Evolutionary conservation across 352 stramenopile species (phyloP).

Genomic region (Globisporangium canariense): DNA sequence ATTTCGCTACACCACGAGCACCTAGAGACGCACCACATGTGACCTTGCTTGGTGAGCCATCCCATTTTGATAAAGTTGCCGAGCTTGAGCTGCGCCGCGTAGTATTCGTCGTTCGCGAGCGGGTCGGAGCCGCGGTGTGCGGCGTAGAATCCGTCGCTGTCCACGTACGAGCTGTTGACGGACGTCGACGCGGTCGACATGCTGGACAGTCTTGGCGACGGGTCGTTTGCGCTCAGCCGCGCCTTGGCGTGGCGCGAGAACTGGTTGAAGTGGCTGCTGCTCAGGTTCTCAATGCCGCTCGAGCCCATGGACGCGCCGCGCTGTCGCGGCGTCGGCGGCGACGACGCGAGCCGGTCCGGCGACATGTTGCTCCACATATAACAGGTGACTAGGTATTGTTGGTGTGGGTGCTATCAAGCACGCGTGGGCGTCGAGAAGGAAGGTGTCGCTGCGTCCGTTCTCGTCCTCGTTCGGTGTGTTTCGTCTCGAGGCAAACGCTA

Average conservation of each 20-base stretch:
- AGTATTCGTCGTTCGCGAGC: constrained; percentile 66
- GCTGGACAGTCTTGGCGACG: background rate
- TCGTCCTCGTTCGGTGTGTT: background rate
- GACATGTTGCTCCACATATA: constrained; percentile 1
- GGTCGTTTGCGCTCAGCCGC: constrained; percentile 12
- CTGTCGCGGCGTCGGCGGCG: constrained; percentile 11
- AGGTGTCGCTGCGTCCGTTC: background rate
- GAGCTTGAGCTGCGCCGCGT: constrained; percentile 54
- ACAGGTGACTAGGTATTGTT: background rate
- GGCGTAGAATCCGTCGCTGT: constrained; percentile 29
- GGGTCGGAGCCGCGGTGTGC: constrained; percentile 57
- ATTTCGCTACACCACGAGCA: background rate
- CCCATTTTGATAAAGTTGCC: constrained; percentile 81
- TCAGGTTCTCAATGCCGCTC: constrained; percentile 13
- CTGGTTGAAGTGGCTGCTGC: constrained; percentile 11
- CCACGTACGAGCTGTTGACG: background rate
- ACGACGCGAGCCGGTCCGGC: background rate
- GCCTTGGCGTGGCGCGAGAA: constrained; percentile 18
- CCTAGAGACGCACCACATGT: constrained; percentile 50
- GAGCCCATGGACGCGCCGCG: constrained; percentile 18
- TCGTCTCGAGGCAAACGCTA: background rate
- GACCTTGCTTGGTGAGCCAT: constrained; percentile 82
- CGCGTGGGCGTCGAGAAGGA: background rate
- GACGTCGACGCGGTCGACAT: constrained; percentile 1
- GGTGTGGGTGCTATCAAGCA: no score